Percentiles rank a stretch among this genome's conserved stretches.
phyloP scores from a whole-genome alignment of 495 filamentous ascomycete genomes.

The Saxophila tyrrhenica region DNA sequence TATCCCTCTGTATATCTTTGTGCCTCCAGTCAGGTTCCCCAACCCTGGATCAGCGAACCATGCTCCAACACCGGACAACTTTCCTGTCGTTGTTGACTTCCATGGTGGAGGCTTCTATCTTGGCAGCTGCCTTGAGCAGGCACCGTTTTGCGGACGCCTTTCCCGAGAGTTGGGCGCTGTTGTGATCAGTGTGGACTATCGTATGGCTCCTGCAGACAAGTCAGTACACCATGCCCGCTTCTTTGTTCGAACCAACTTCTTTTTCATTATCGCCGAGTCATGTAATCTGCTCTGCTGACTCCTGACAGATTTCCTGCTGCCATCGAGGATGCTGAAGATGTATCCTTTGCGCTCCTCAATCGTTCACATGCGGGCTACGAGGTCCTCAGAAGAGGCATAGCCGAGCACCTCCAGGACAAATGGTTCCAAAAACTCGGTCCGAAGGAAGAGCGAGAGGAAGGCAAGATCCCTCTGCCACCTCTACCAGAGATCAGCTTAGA shows the following conservation, averaged over 20 bases:
- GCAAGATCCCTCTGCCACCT: slow-evolving; percentile 4
- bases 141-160: slow-evolving; percentile 13
- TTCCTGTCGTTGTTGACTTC: slow-evolving; percentile 17
- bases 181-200: slow-evolving; percentile 15
- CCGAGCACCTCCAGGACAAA: slow-evolving; percentile 5
- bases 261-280: neutral
- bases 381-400: slow-evolving; percentile 1
- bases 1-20: slow-evolving; percentile 12
- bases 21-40: slow-evolving; percentile 12
- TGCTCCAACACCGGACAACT: slow-evolving; percentile 7
- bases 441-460: slow-evolving; percentile 6
- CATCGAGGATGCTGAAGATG: slow-evolving; percentile 40
- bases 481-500: slow-evolving; percentile 21
- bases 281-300: neutral
- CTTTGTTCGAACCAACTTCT: too few relatives aligned
- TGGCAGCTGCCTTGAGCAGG: slow-evolving; percentile 15
- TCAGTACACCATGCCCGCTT: too few relatives aligned
- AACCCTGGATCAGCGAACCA: neutral
- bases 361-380: neutral
- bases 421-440: slow-evolving; percentile 11
- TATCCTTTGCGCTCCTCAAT: slow-evolving; percentile 16
- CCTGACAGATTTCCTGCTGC: slow-evolving; percentile 32
- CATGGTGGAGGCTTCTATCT: slow-evolving; percentile 21
- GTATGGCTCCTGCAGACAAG: slow-evolving; percentile 35
- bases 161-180: slow-evolving; percentile 10